Evolutionary conservation across 306 rosid genomes (phyloP), one percentile per base, ranked within the genome.

Genomic region (Corylus avellana): DNA sequence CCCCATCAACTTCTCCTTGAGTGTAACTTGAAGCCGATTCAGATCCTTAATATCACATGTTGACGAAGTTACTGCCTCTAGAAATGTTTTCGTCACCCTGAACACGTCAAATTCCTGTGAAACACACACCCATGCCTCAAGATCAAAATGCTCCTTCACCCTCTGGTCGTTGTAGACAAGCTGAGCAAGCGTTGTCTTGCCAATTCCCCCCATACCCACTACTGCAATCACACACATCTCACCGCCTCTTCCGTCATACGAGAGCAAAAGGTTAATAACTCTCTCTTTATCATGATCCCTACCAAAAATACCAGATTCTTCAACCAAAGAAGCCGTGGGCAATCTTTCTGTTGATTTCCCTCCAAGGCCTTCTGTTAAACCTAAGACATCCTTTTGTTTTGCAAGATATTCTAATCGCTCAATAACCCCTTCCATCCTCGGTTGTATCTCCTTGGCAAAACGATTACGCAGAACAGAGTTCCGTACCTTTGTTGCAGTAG

Each of bases 131-230:
- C 83, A 74, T 22, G 50, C 70, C 37, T 44, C 54, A 54, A 73
- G 29, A 18, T 80, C 32, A 47, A 74, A 74, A 3, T 12, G 10
- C 35, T 64, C 27, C 7, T 64, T 27, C 37, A 74, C 46, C 69
- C 70, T 80, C 5, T 5, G 5, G 7, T 80, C 83, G 54, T 74
- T 80, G 48, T 39, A 74, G 5, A 80, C 17, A 16, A 64, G 59
- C 9, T 46, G 70, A 13, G 78, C 79, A 0, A 80, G 70, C 0
- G 75, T 80, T 11, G 70, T 80, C 72, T 80, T 74, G 0, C 75
- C 78, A 10, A 74, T 7, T 11, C 83, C 74, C 12, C 75, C 83
- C 78, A 79, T 73, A 5, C 83, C 78, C 35, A 63, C 68, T 22
- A 80, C 27, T 10, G 79, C 32, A 25, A 80, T 8, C 58, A 80